These are phyloP conservation scores for Galerina marginata DNA, from an alignment of 768 basidiomycete species.

Conservation along the genomic window DNA sequence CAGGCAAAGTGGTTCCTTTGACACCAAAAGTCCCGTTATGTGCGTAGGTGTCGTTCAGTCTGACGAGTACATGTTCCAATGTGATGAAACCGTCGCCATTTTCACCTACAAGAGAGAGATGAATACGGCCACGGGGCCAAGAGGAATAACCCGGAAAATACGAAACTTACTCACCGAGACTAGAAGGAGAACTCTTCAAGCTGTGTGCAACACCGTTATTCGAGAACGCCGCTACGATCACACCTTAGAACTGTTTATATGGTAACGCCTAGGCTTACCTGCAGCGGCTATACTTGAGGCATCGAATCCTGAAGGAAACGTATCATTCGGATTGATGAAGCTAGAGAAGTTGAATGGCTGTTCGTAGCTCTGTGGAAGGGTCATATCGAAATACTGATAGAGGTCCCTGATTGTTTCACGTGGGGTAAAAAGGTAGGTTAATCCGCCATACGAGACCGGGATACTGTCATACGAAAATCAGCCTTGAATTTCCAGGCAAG, in stretches of 20 bases:
- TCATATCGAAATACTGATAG: constrained; percentile 37
- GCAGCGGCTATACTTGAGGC: constrained; percentile 9
- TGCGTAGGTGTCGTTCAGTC: constrained; percentile 40
- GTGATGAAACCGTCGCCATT: constrained; percentile 40
- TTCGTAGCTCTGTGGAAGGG: constrained; percentile 33
- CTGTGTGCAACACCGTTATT: constrained; percentile 41
- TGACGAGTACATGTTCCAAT: constrained; percentile 40
- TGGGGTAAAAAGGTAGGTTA: constrained; percentile 41
- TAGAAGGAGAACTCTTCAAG: constrained; percentile 32
- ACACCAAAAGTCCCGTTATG: constrained; percentile 35
- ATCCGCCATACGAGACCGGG: constrained; percentile 8
- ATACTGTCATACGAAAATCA: not conserved
- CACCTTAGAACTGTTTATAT: not conserved
- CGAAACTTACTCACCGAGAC: constrained; percentile 25
- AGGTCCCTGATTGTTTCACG: constrained; percentile 34
- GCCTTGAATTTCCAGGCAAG: not conserved
- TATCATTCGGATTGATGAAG: constrained; percentile 7
- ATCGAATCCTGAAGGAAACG: constrained; percentile 6
- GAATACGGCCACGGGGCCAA: not conserved
- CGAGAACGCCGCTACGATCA: constrained; percentile 33
- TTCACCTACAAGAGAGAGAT: constrained; percentile 19
- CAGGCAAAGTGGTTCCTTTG: constrained; percentile 24
- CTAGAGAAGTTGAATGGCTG: constrained; percentile 19
- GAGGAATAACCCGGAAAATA: no score
- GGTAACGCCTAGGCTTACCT: constrained; percentile 8